A percentile compares a stretch with the other conserved stretches of the same genome.
Conservation (phyloP, 345 rosid genomes). For the Acer negundo region DNA sequence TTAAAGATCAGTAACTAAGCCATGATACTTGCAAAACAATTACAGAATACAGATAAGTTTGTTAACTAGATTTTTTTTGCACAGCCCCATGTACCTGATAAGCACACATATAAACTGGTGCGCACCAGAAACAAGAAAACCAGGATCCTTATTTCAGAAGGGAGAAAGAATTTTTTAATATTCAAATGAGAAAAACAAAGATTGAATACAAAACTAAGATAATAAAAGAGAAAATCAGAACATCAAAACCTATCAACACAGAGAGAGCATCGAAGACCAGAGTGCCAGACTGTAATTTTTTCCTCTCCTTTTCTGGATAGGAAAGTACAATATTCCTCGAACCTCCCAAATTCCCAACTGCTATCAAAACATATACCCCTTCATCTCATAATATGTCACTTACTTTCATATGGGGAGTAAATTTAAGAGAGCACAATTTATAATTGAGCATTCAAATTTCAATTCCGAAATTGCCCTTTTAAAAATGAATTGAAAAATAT, state of each 20-base stretch:
- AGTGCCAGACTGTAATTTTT: not conserved
- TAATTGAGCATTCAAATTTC: not conserved
- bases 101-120: not conserved
- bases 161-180: not conserved
- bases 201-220: not conserved
- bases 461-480: not conserved
- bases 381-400: not conserved
- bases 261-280: not conserved
- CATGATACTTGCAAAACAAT: not conserved
- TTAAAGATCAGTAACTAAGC: slow-evolving; percentile 15
- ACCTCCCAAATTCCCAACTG: not conserved
- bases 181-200: not conserved
- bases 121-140: not conserved
- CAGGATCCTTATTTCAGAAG: not conserved
- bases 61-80: not conserved
- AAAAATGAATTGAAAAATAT: not conserved
- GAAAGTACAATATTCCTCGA: not conserved
- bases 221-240: not conserved
- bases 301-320: not conserved
- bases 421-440: not conserved
- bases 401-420: not conserved
- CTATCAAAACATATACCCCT: not conserved
- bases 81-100: not conserved
- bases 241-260: not conserved
- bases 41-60: not conserved